Base-by-base conservation (phyloP, 257 asterid genomes). In the Solanum tarijense region DNA sequence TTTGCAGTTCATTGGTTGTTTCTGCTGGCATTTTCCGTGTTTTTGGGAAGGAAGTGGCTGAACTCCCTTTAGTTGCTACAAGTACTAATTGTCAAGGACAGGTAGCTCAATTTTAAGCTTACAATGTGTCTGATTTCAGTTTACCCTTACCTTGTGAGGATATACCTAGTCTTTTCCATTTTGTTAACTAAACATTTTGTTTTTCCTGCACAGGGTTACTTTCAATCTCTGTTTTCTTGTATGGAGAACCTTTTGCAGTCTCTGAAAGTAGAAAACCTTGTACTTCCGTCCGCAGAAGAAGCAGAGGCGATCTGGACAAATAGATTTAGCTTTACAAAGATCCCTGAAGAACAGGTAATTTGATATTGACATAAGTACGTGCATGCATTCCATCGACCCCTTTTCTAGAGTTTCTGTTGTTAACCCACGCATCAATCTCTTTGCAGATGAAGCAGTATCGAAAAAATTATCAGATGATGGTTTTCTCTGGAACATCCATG, bases 41-140 rank as follows among this genome's bases (percentile, higher is more conserved):
- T 39, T 95, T 94, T 69, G 98, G 99, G 12, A 91, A 91, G 91
- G 98, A 94, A 89, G 90, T 95, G 35, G 99, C 98, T 2, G 98
- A 97, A 91, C 94, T 95, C 60, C 99, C 99, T 23, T 88, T 97
- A 38, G 99, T 95, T 75, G 99, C 99, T 5, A 97, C 99, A 5
- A 85, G 90, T 84, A 87, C 87, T 23, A 90, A 88, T 55, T 90
- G 78, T 87, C 97, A 95, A 88, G 97, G 98, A 88, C 93, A 92
- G 97, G 98, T 94, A 35, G 36, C 90, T 38, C 18, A 66, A 65
- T 34, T 46, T 74, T 76, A 18, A 46, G 36, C 39, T 65, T 32
- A 13, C 27, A n/a, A 31, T 27, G 27, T 48, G 34, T 87, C 43
- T 69, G 32, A 38, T 46, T 8, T 72, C 25, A 55, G 32, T n/a